Base-by-base conservation (phyloP, 116 monocot genomes). In the Zostera marina region DNA sequence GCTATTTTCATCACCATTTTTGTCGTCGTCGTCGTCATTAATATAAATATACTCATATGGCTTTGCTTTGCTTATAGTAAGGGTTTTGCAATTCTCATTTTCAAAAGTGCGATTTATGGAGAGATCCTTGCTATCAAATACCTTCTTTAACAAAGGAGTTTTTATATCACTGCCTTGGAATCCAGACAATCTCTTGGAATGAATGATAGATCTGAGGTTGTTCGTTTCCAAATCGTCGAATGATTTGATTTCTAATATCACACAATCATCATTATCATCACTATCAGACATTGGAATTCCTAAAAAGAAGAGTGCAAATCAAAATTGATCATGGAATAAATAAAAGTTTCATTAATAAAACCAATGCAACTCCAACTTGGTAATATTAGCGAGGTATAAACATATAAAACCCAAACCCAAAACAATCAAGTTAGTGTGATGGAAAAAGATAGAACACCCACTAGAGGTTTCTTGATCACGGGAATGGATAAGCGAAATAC, bases 211-310 rank as follows among this genome's bases (percentile, higher is more conserved):
- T 17, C 0, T 41, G 40, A 3, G 6, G 16, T 13, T 41, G 14
- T 41, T 41, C 0, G n/a, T 44, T 62, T 14, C 15, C 16, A 32
- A 20, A 12, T 61, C 24, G 24, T 63, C 41, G n/a, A 52, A 63
- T 20, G 63, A 52, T 39, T 41, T 63, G 15, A 15, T 63, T 38
- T 52, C 63, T 19, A 63, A 16, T 14, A 63, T 38, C 1, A 63
- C 25, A 20, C 63, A 63, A 25, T 63, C 63, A 21, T 52, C 63
- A 44, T 63, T 40, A 32, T 40, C 52, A 20, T 21, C 51, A 12
- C n/a, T n/a, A n/a, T n/a, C n/a, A n/a, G n/a, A n/a, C n/a, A n/a
- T n/a, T n/a, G n/a, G n/a, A n/a, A n/a, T n/a, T n/a, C n/a, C n/a
- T n/a, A n/a, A n/a, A n/a, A n/a, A n/a, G n/a, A n/a, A n/a, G n/a